Conservation (phyloP, 495 filamentous ascomycete species). For the Neurospora sp. region DNA sequence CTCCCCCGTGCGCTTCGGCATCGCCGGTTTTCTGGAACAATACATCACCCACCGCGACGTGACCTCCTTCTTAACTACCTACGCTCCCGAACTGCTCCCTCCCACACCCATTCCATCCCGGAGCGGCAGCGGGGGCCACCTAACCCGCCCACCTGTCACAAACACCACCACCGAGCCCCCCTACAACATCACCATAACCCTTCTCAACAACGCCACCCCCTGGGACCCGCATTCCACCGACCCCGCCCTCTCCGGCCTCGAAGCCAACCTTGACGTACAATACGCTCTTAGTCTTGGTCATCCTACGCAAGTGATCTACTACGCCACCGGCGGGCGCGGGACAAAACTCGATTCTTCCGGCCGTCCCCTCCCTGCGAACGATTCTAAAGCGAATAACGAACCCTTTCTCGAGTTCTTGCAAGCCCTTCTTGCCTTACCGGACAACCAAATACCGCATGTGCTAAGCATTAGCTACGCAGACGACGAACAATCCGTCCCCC, state of each 20-base stretch:
- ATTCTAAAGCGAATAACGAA: conserved; percentile 45
- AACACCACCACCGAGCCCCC: conserved; percentile 2
- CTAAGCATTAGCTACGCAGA: conserved; percentile 69
- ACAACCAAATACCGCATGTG: conserved; percentile 58
- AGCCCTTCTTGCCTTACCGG: conserved; percentile 38
- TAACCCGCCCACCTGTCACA: not conserved
- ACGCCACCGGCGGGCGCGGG: conserved; percentile 55
- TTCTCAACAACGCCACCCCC: conserved; percentile 47
- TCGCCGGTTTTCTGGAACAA: conserved; percentile 62
- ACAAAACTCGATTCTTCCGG: conserved; percentile 45
- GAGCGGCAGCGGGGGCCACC: not conserved
- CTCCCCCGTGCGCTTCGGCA: conserved; percentile 38
- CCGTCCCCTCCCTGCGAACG: conserved; percentile 31
- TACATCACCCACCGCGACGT: conserved; percentile 53
- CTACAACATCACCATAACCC: conserved; percentile 52
- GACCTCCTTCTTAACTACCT: conserved; percentile 38
- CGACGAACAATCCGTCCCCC: conserved; percentile 53
- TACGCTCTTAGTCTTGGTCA: conserved; percentile 54
- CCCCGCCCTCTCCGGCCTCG: conserved; percentile 30
- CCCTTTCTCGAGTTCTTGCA: conserved; percentile 75
- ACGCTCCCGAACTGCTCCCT: conserved; percentile 36
- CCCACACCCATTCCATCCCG: conserved; percentile 2
- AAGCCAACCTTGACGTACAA: conserved; percentile 66
- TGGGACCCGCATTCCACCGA: conserved; percentile 23
- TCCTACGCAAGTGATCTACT: conserved; percentile 49